These are phyloP conservation scores for Stylosanthes scabra DNA, from an alignment of 331 rosid genomes.

Conservation along the genomic window DNA sequence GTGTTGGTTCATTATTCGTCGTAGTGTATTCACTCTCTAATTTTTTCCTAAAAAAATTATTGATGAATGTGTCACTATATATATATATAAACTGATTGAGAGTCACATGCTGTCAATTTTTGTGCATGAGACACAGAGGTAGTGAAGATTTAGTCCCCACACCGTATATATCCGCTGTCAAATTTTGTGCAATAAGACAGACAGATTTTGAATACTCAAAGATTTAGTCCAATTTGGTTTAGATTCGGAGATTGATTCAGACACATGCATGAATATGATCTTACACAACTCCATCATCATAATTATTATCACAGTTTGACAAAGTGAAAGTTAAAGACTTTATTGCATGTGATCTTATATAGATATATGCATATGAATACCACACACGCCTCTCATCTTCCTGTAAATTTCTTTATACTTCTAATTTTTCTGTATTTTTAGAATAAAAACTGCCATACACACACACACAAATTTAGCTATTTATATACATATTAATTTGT, in stretches of 20 bases:
- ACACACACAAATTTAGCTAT: no score
- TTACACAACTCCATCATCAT: background rate
- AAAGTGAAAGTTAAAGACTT: background rate
- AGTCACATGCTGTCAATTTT: conserved; percentile 21
- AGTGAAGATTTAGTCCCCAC: conserved; percentile 1
- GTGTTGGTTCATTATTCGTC: no score
- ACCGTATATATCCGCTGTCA: background rate
- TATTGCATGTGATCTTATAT: background rate
- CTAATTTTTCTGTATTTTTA: no score
- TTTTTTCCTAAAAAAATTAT: no score
- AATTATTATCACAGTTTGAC: background rate
- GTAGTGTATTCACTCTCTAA: no score
- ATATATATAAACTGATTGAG: no score
- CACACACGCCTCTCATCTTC: background rate
- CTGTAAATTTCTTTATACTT: background rate
- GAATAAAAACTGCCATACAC: no score
- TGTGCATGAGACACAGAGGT: background rate
- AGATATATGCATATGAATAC: no score
- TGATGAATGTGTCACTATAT: background rate
- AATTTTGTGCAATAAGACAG: background rate
- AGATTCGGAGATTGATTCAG: conserved; percentile 25
- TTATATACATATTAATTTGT: no score
- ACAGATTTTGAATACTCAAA: background rate
- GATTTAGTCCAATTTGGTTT: conserved; percentile 18
- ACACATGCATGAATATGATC: conserved; percentile 9